Conservation (phyloP, 495 filamentous ascomycete genomes). For the Sabuloglossum arenarium region DNA sequence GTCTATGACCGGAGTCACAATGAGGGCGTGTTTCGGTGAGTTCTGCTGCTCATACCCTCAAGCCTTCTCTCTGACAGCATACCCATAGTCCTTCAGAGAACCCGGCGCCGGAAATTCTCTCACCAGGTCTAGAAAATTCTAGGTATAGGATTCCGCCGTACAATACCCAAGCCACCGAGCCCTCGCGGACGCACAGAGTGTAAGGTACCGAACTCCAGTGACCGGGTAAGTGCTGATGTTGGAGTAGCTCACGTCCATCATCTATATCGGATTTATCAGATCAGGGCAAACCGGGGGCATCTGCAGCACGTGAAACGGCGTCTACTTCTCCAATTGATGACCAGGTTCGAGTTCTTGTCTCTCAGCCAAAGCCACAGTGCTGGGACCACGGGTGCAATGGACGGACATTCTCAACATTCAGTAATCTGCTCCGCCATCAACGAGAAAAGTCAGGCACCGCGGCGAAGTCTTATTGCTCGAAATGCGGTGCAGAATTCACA, state of each 20-base stretch:
- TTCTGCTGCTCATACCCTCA: background rate
- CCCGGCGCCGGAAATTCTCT: background rate
- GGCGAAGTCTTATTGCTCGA: conserved; percentile 64
- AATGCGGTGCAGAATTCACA: conserved; percentile 82
- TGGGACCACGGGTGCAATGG: conserved; percentile 95
- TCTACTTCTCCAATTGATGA: conserved; percentile 15
- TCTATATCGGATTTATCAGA: background rate
- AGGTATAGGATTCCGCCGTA: background rate
- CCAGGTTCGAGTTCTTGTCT: conserved; percentile 47
- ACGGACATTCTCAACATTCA: conserved; percentile 84
- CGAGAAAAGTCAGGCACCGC: conserved; percentile 86
- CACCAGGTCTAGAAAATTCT: background rate
- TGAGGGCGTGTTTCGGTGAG: background rate
- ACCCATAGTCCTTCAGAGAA: background rate
- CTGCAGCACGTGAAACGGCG: background rate
- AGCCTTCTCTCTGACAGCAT: background rate
- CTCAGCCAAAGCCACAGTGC: conserved; percentile 73
- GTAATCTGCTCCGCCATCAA: conserved; percentile 80
- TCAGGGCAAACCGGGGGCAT: background rate
- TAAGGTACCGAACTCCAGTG: background rate
- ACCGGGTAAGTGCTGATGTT: background rate
- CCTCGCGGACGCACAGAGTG: background rate
- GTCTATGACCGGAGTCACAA: background rate
- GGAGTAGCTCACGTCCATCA: background rate
- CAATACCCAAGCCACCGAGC: background rate